Conservation (phyloP, 495 filamentous ascomycete species). For the Daldinia loculata region DNA sequence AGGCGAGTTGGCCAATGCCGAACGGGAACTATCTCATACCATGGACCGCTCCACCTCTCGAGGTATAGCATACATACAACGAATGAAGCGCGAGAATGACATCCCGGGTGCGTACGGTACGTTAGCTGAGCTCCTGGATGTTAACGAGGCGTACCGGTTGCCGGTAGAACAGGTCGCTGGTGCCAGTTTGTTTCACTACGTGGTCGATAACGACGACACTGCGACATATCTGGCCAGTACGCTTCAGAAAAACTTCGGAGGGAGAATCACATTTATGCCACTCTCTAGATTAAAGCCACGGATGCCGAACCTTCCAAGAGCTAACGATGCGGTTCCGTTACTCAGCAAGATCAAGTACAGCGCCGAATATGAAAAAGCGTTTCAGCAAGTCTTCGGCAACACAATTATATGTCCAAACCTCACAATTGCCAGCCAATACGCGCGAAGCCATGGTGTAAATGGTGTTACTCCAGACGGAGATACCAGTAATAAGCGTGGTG, state of each 20-base stretch:
- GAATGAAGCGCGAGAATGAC: conserved; percentile 77
- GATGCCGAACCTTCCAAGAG: conserved; percentile 77
- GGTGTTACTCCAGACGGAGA: conserved; percentile 96
- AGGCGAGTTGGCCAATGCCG: conserved; percentile 76
- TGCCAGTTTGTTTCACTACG: conserved; percentile 92
- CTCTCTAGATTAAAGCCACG: conserved; percentile 78
- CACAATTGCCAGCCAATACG: conserved; percentile 84
- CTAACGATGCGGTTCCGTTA: conserved; percentile 86
- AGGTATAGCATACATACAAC: conserved; percentile 82
- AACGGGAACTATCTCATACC: conserved; percentile 77
- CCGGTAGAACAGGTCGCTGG: conserved; percentile 94
- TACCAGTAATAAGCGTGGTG: conserved; percentile 90
- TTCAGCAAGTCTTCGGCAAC: conserved; percentile 93
- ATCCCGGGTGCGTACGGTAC: conserved; percentile 93
- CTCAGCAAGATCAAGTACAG: conserved; percentile 87
- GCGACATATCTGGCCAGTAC: conserved; percentile 81
- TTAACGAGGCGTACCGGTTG: conserved; percentile 82
- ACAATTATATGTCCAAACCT: conserved; percentile 94
- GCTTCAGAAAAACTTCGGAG: conserved; percentile 78
- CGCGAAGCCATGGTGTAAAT: conserved; percentile 86
- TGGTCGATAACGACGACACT: conserved; percentile 92
- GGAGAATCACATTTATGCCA: conserved; percentile 96
- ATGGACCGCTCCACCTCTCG: conserved; percentile 90
- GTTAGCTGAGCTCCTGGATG: conserved; percentile 86
- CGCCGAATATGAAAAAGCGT: conserved; percentile 78